phyloP scores from a whole-genome alignment of 495 filamentous ascomycete species.

The Xylaria longipes region DNA sequence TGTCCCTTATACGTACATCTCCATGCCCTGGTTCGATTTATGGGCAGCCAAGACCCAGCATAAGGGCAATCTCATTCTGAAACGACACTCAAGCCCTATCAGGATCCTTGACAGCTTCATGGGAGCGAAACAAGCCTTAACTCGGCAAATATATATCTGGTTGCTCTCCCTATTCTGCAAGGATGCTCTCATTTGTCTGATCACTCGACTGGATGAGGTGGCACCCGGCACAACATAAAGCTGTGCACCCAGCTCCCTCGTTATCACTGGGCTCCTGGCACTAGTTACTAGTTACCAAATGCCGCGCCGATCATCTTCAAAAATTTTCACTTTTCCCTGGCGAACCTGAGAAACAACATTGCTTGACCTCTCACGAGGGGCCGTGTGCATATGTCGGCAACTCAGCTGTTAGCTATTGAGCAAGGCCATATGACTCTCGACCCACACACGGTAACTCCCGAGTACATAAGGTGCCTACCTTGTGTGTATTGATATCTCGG shows the following conservation, averaged over 20 bases:
- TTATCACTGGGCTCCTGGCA: slow-evolving; percentile 13
- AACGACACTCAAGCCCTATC: slow-evolving; percentile 23
- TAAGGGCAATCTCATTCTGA: slow-evolving; percentile 25
- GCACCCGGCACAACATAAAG: slow-evolving; percentile 29
- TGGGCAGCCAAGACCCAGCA: slow-evolving; percentile 19
- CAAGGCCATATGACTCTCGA: slow-evolving; percentile 17
- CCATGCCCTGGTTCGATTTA: not conserved
- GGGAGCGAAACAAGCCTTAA: not conserved
- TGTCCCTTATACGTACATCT: not conserved
- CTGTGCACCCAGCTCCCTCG: not conserved
- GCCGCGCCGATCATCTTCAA: slow-evolving; percentile 28
- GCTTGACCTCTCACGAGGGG: slow-evolving; percentile 14
- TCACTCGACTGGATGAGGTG: slow-evolving; percentile 1
- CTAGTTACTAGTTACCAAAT: slow-evolving; percentile 40
- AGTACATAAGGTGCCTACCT: not conserved
- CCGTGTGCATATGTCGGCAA: slow-evolving; percentile 21
- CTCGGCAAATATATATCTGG: slow-evolving; percentile 15
- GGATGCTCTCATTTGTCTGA: not conserved
- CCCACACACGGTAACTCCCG: not conserved
- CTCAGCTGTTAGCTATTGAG: slow-evolving; percentile 3
- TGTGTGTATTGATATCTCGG: not conserved
- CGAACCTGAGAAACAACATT: not conserved
- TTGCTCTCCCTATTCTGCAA: not conserved
- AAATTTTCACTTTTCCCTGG: slow-evolving; percentile 8
- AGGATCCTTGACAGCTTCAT: not conserved